These are phyloP conservation scores for Pelargonium australe DNA, from an alignment of 441 rosid species.

Conservation along the genomic window DNA sequence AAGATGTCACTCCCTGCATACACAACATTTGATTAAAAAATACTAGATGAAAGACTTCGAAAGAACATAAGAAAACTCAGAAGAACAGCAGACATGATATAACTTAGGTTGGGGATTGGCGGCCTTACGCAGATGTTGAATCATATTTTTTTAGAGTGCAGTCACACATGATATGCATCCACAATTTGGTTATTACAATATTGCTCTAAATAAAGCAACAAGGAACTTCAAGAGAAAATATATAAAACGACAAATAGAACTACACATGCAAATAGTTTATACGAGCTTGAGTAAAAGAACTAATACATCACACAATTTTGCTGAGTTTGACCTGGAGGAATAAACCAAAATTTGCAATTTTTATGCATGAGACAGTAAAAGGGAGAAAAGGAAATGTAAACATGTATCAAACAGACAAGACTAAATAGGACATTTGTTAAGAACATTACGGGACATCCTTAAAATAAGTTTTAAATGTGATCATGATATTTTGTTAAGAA, in stretches of 20 bases:
- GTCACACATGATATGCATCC: background rate
- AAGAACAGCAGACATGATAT: background rate
- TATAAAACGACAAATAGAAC: background rate
- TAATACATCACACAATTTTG: background rate
- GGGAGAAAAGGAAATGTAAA: background rate
- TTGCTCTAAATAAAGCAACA: background rate
- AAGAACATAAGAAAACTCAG: background rate
- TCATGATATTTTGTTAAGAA: background rate
- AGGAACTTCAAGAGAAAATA: background rate
- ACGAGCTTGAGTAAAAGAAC: background rate
- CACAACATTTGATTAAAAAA: slow-evolving; percentile 14
- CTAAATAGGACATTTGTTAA: background rate
- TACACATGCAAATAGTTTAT: background rate
- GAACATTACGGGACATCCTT: background rate
- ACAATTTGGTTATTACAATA: background rate
- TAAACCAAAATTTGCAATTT: background rate
- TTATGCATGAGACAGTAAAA: background rate
- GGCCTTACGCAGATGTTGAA: background rate
- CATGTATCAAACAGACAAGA: background rate
- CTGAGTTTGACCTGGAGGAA: background rate
- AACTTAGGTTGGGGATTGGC: background rate
- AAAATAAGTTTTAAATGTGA: background rate
- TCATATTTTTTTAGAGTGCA: background rate
- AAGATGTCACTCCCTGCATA: slow-evolving; percentile 54
- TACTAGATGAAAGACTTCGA: slow-evolving; percentile 18